phyloP scores from a whole-genome alignment of 1,139 yeast species.

The Suhomyces bribrorum region DNA sequence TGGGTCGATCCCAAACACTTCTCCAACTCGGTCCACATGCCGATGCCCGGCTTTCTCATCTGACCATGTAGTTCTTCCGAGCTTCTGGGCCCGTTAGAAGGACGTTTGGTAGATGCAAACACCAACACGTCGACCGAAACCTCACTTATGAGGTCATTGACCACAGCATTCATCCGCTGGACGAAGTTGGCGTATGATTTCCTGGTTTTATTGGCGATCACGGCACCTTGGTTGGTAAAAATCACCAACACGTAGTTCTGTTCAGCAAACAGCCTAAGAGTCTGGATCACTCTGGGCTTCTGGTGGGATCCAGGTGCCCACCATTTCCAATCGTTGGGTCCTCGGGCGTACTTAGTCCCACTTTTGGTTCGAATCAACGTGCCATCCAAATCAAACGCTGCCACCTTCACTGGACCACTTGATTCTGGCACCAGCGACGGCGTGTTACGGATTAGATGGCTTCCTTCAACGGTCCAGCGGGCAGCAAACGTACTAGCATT shows the following conservation, averaged over 20 bases:
- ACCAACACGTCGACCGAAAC: slow-evolving; percentile 37
- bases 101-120: slow-evolving; percentile 63
- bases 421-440: slow-evolving; percentile 21
- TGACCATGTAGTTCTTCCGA: slow-evolving; percentile 35
- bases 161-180: slow-evolving; percentile 44
- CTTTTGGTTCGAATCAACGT: slow-evolving; percentile 67
- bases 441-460: slow-evolving; percentile 35
- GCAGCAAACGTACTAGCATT: slow-evolving; percentile 6
- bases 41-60: slow-evolving; percentile 74
- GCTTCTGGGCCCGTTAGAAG: slow-evolving; percentile 32
- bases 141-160: slow-evolving; percentile 19
- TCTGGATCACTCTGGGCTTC: slow-evolving; percentile 24
- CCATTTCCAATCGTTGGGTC: slow-evolving; percentile 73
- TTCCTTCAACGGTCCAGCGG: slow-evolving; percentile 23
- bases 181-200: slow-evolving; percentile 56
- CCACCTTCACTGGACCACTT: slow-evolving; percentile 38
- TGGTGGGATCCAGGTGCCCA: slow-evolving; percentile 27
- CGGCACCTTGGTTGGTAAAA: slow-evolving; percentile 86
- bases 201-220: slow-evolving; percentile 40
- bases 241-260: slow-evolving; percentile 54
- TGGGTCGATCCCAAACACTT: slow-evolving; percentile 33
- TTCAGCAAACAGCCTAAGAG: slow-evolving; percentile 25
- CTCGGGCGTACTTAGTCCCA: slow-evolving; percentile 55
- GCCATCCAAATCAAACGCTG: slow-evolving; percentile 77
- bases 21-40: slow-evolving; percentile 63